Evolutionary conservation across 2,329 filamentous ascomycete species (phyloP), one percentile per base, ranked within the genome.

Genomic region (Macrophomina pseudophaseolina): DNA sequence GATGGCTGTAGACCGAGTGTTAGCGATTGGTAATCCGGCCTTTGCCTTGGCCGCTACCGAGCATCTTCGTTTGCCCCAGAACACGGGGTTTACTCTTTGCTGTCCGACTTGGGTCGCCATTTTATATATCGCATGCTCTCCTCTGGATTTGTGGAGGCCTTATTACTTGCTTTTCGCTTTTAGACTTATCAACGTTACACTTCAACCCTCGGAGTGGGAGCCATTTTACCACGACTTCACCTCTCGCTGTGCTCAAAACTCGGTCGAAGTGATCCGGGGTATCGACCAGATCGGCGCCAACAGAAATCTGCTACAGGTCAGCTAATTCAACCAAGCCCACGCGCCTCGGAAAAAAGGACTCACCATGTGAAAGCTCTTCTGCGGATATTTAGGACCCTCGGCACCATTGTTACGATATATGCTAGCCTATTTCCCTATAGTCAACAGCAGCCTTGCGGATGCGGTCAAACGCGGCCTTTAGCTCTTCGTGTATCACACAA

Each of bases 331-430:
- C 2, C 14, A 40, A 40, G 14, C 7, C 38, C 7, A 46, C 8
- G 3, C 23, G 1, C 23, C 23, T 23, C 4, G 16, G 4, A 12
- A 30, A n/a, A 14, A 23, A 18, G 76, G 71, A 56, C 80, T 80
- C 60, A 85, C 79, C 81, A 87, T 84, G 66, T 85, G 81, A 72
- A 86, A 87, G 0, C 85, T 85, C 65, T 80, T 78, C 54, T 85
- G 81, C 4, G 83, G 84, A 73, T 83, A 87, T 58, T 79, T 75
- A 70, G 79, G 80, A 5, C 84, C 82, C 71, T 84, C 79, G 63
- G 84, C 83, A 0, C 84, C 84, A 56, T 78, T 80, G 1, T 80
- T 82, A 67, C 83, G 85, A 69, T 85, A 87, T 51, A 87, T 87
- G 0, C 83, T 85, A 2, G 81, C 81, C 68, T 78, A 81, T 77